A percentile compares a stretch with the other conserved stretches of the same genome.
These are phyloP conservation scores for Graphilbum ipis-grandicollis DNA, from an alignment of 2,329 filamentous ascomycete genomes.

Conservation along the genomic window DNA sequence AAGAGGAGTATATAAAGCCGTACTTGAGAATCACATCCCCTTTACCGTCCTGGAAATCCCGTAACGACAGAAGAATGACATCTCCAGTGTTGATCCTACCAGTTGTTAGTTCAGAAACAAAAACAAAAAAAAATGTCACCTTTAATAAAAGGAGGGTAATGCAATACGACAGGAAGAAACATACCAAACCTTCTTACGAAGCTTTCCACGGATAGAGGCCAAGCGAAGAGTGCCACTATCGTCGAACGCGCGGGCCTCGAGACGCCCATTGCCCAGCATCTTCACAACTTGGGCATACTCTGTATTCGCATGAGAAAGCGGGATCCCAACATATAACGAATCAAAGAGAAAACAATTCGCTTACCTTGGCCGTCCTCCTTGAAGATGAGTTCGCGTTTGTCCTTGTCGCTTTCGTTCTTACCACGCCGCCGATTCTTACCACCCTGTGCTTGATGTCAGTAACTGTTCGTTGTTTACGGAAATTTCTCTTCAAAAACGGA, in stretches of 20 bases:
- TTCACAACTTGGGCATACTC: slow-evolving; percentile 53
- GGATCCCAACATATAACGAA: neutral
- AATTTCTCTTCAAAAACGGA: neutral
- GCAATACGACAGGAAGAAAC: neutral
- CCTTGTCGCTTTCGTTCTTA: slow-evolving; percentile 98
- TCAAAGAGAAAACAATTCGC: too few species aligned
- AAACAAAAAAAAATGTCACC: slow-evolving; percentile 76
- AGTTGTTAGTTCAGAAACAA: slow-evolving; percentile 45
- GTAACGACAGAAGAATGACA: slow-evolving; percentile 68
- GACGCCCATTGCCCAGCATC: slow-evolving; percentile 46
- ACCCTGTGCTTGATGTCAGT: slow-evolving; percentile 24
- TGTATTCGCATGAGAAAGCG: neutral
- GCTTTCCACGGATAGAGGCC: slow-evolving; percentile 64
- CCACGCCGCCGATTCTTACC: slow-evolving; percentile 97
- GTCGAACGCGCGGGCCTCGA: slow-evolving; percentile 83
- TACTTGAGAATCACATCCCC: slow-evolving; percentile 85
- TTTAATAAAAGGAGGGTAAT: too few species aligned
- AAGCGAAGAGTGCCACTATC: slow-evolving; percentile 70
- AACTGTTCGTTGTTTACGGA: too few species aligned
- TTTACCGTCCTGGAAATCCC: slow-evolving; percentile 80
- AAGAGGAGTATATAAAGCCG: too few species aligned
- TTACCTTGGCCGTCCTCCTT: slow-evolving; percentile 82
- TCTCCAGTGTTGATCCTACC: slow-evolving; percentile 60
- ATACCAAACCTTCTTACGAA: slow-evolving; percentile 94
- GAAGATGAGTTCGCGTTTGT: slow-evolving; percentile 97